Conservation (phyloP, 257 asterid genomes). For the Plantago ovata region DNA sequence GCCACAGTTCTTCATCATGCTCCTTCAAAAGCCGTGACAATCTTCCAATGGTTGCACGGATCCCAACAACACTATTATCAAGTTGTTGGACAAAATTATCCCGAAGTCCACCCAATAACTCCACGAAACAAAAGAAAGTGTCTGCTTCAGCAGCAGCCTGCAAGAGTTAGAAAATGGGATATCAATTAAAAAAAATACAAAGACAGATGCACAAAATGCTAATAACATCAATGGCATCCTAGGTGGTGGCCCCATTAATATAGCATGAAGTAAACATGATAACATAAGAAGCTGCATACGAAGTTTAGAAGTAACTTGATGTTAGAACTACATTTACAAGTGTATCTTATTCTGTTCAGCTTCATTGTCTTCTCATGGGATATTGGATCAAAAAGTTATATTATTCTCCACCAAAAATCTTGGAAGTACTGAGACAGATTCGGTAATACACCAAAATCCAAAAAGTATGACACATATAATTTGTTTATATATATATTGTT, state of each 20-base stretch:
- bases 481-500: no score
- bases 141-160: conserved; percentile 94
- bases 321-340: neutral
- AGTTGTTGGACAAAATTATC: conserved; percentile 96
- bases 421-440: no score
- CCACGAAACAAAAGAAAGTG: conserved; percentile 95
- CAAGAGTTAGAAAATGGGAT: conserved; percentile 28
- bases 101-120: conserved; percentile 86
- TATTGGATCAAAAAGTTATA: conserved; percentile 2
- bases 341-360: conserved; percentile 1
- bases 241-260: neutral
- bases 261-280: conserved; percentile 11
- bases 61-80: conserved; percentile 94
- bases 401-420: neutral
- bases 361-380: conserved; percentile 13
- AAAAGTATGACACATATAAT: no score
- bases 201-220: neutral
- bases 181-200: conserved; percentile 25
- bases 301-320: neutral
- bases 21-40: conserved; percentile 82
- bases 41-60: conserved; percentile 85
- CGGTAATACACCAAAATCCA: no score
- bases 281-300: conserved; percentile 8
- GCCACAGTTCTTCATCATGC: conserved; percentile 98
- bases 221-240: neutral